These are phyloP conservation scores for Sclerotinia trifoliorum DNA, from an alignment of 2,329 filamentous ascomycete species.

Conservation along the genomic window DNA sequence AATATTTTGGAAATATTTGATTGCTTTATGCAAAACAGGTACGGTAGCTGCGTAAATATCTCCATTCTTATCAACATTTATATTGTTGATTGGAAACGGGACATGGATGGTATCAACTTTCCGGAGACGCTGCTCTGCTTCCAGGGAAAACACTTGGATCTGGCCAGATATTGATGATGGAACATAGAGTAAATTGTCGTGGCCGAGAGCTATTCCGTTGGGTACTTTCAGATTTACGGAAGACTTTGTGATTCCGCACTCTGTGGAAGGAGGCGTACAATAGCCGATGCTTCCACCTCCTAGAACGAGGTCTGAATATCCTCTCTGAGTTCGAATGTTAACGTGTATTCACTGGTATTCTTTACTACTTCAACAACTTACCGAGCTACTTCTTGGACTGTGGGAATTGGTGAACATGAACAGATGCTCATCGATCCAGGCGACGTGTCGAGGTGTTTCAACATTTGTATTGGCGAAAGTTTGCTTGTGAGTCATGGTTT, in stretches of 20 bases:
- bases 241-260: slow-evolving; percentile 36
- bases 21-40: slow-evolving; percentile 34
- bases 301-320: slow-evolving; percentile 28
- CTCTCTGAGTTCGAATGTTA: slow-evolving; percentile 31
- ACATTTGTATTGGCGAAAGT: slow-evolving; percentile 39
- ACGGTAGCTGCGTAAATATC: slow-evolving; percentile 41
- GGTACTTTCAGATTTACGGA: slow-evolving; percentile 36
- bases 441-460: slow-evolving; percentile 41
- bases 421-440: slow-evolving; percentile 38
- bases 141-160: slow-evolving; percentile 26
- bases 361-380: slow-evolving; percentile 22
- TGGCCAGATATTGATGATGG: slow-evolving; percentile 32
- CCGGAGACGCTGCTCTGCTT: slow-evolving; percentile 23
- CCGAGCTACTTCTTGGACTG: slow-evolving; percentile 33
- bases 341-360: not conserved
- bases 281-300: slow-evolving; percentile 40
- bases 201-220: slow-evolving; percentile 40
- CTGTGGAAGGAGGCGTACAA: slow-evolving; percentile 30
- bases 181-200: slow-evolving; percentile 41
- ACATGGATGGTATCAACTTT: slow-evolving; percentile 35
- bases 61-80: slow-evolving; percentile 41
- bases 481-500: slow-evolving; percentile 38
- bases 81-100: slow-evolving; percentile 40
- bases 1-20: slow-evolving; percentile 32
- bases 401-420: slow-evolving; percentile 44